A percentile compares a stretch with the other conserved stretches of the same genome.
phyloP scores from a whole-genome alignment of 2,329 filamentous ascomycete species.

The Pseudogymnoascus sp. region DNA sequence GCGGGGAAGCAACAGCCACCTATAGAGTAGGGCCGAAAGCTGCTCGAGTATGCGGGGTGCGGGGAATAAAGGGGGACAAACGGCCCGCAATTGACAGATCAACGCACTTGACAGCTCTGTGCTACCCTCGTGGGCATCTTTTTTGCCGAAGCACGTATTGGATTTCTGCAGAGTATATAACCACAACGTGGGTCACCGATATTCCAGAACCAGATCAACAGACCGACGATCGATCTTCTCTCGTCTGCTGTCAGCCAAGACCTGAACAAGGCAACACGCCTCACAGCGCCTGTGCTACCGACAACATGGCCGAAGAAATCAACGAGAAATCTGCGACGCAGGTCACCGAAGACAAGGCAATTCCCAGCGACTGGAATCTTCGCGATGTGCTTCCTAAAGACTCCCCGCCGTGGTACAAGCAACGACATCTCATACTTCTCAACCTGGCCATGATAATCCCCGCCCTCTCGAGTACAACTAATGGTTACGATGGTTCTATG shows the following conservation, averaged over 20 bases:
- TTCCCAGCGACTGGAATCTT: neutral
- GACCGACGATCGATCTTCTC: neutral
- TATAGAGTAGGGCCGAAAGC: conserved; percentile 1
- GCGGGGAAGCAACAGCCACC: neutral
- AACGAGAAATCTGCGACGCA: neutral
- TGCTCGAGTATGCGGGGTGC: neutral
- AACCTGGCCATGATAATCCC: conserved; percentile 14
- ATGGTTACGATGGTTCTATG: conserved; percentile 16
- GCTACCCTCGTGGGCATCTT: neutral
- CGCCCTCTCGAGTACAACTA: conserved; percentile 17
- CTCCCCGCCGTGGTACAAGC: conserved; percentile 18
- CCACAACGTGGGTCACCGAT: neutral
- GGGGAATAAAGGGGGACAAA: conserved; percentile 5
- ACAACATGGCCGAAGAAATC: conserved; percentile 4
- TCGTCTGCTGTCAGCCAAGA: neutral
- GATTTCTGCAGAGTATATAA: neutral
- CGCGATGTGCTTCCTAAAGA: conserved; percentile 14
- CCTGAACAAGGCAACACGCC: neutral
- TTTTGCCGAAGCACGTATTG: neutral
- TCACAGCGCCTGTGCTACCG: neutral
- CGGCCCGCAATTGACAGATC: conserved; percentile 6
- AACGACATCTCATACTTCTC: conserved; percentile 17
- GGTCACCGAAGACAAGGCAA: neutral
- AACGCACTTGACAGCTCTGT: neutral
- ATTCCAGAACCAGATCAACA: conserved; percentile 8